Conservation (phyloP, 805 yeast species). For the Candida tallmaniae region DNA sequence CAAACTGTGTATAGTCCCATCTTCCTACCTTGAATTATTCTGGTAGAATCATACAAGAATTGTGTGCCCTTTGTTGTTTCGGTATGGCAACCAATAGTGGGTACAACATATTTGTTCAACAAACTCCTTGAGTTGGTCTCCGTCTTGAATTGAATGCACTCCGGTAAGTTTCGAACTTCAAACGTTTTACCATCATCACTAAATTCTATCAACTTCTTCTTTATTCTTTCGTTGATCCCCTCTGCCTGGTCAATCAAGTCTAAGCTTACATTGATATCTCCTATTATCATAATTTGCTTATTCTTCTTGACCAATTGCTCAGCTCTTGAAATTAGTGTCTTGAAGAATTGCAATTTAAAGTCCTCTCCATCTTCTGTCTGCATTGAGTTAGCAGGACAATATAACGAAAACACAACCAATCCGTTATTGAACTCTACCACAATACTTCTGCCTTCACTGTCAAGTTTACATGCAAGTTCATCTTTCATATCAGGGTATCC, state of each 20-base stretch:
- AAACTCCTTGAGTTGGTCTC: conserved; percentile 26
- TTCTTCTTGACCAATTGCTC: conserved; percentile 47
- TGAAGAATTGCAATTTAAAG: conserved; percentile 55
- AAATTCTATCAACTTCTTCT: conserved; percentile 27
- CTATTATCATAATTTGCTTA: conserved; percentile 73
- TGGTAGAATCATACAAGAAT: conserved; percentile 53
- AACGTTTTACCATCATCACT: conserved; percentile 10
- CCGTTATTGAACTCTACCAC: conserved; percentile 66
- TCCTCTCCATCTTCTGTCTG: conserved; percentile 62
- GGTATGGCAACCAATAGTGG: conserved; percentile 13
- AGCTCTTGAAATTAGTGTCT: conserved; percentile 57
- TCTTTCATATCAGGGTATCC: conserved; percentile 51
- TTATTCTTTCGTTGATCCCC: conserved; percentile 42
- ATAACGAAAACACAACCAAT: conserved; percentile 59
- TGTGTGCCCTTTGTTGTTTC: conserved; percentile 10
- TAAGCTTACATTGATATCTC: conserved; percentile 81
- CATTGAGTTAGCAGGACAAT: conserved; percentile 90
- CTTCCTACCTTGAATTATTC: conserved; percentile 53
- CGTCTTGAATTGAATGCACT: conserved; percentile 32
- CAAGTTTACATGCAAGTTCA: conserved; percentile 46
- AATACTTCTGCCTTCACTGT: conserved; percentile 81
- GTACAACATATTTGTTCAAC: conserved; percentile 24
- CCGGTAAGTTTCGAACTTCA: conserved; percentile 9
- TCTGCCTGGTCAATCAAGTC: conserved; percentile 85
- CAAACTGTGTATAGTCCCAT: conserved; percentile 82